Evolutionary conservation across 768 basidiomycete genomes (phyloP).

Genomic region (Lactarius deliciosus): DNA sequence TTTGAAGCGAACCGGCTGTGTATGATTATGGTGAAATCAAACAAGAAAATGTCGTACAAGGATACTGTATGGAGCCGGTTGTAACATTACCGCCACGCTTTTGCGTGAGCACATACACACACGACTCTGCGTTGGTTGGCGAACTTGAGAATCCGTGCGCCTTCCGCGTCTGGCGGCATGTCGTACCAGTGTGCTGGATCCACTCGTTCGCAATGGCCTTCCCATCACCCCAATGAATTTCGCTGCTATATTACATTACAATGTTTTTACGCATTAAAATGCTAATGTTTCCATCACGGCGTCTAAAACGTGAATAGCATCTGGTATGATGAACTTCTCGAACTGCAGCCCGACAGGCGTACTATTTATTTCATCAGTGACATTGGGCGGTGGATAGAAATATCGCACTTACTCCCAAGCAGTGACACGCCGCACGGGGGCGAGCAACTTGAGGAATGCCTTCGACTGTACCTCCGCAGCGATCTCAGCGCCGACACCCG

Average conservation of each 20-base stretch:
- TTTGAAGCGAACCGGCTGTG: no score
- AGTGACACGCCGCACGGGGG: slow-evolving; percentile 82
- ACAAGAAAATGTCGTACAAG: no score
- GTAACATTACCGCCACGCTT: no score
- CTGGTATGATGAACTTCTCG: slow-evolving; percentile 92
- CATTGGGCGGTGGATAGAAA: slow-evolving; percentile 8
- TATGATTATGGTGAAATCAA: no score
- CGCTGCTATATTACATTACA: slow-evolving; percentile 15
- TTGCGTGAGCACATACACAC: no score
- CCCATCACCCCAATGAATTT: background rate
- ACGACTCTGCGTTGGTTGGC: slow-evolving; percentile 14
- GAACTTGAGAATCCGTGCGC: slow-evolving; percentile 44
- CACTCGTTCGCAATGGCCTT: background rate
- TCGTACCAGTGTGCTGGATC: slow-evolving; percentile 29
- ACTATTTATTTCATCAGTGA: slow-evolving; percentile 40
- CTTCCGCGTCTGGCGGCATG: slow-evolving; percentile 49
- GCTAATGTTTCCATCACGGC: slow-evolving; percentile 78
- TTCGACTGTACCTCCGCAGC: slow-evolving; percentile 87
- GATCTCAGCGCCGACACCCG: slow-evolving; percentile 88
- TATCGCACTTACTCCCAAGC: slow-evolving; percentile 86
- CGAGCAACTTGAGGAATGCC: slow-evolving; percentile 85
- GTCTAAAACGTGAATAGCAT: slow-evolving; percentile 79
- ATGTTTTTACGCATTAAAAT: slow-evolving; percentile 44
- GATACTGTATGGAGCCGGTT: no score
- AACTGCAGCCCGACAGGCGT: slow-evolving; percentile 82